phyloP scores from a whole-genome alignment of 164 flowering plant genomes.

The Nymphaea thermarum region DNA sequence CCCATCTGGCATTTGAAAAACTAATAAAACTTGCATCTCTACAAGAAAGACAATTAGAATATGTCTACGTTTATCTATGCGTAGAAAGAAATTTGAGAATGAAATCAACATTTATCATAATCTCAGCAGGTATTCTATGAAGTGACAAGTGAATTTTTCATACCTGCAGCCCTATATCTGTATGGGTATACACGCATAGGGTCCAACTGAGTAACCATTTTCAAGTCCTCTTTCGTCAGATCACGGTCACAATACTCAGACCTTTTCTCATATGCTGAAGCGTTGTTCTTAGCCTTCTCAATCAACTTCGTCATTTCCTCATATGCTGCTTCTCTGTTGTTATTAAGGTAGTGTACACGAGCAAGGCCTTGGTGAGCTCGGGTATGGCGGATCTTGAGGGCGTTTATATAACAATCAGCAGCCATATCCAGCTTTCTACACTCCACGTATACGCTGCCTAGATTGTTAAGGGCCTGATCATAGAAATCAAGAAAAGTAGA shows the following conservation, averaged over 20 bases:
- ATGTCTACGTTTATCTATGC: no score
- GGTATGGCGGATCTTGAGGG: slow-evolving; percentile 85
- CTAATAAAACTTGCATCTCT: no score
- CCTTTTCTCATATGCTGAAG: slow-evolving; percentile 97
- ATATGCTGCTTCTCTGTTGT: slow-evolving; percentile 70
- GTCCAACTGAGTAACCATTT: slow-evolving; percentile 83
- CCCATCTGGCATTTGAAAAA: no score
- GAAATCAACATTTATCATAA: no score
- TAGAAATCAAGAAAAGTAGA: not conserved
- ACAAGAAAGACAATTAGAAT: no score
- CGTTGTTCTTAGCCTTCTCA: slow-evolving; percentile 79
- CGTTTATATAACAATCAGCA: slow-evolving; percentile 90
- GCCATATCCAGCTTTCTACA: slow-evolving; percentile 70
- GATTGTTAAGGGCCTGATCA: slow-evolving; percentile 87
- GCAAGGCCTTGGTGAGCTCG: slow-evolving; percentile 99
- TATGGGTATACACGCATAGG: slow-evolving; percentile 96
- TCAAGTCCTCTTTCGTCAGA: slow-evolving; percentile 70
- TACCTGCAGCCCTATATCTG: slow-evolving; percentile 99
- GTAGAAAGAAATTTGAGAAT: no score
- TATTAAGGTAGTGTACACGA: slow-evolving; percentile 73
- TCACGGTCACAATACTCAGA: slow-evolving; percentile 97
- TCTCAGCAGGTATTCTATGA: no score
- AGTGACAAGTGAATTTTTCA: slow-evolving; percentile 5
- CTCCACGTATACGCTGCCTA: slow-evolving; percentile 93
- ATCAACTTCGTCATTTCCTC: slow-evolving; percentile 90